These are phyloP conservation scores for Leccinum arenicola DNA, from an alignment of 768 basidiomycete species.

Conservation along the genomic window DNA sequence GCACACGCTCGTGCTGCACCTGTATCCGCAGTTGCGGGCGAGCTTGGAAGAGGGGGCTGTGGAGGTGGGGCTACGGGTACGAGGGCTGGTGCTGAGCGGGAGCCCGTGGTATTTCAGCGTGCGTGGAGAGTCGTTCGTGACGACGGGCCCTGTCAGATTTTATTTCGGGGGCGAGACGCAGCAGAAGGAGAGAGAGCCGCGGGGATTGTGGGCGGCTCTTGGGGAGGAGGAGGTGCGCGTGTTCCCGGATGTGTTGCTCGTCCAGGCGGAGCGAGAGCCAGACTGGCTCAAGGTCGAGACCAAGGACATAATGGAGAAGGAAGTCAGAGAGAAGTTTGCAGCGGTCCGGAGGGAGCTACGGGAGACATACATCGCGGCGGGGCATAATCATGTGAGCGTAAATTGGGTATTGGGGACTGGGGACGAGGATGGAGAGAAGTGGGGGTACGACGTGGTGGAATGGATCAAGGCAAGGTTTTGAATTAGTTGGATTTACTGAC, in stretches of 20 bases:
- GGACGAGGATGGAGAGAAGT: conserved; percentile 55
- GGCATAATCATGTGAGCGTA: conserved; percentile 65
- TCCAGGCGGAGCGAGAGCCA: conserved; percentile 56
- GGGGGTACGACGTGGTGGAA: conserved; percentile 48
- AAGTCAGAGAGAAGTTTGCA: conserved; percentile 36
- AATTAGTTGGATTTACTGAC: background rate
- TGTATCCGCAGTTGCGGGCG: conserved; percentile 31
- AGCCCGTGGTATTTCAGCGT: conserved; percentile 42
- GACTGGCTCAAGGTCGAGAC: conserved; percentile 37
- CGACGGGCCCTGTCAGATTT: conserved; percentile 24
- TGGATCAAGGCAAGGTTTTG: conserved; percentile 31
- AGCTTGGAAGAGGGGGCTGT: conserved; percentile 28
- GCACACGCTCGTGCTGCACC: conserved; percentile 45
- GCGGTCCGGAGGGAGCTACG: conserved; percentile 15
- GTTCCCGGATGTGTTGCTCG: conserved; percentile 47
- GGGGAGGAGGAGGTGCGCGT: conserved; percentile 32
- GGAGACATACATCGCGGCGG: conserved; percentile 38
- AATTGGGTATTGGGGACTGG: conserved; percentile 50
- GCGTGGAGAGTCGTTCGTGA: conserved; percentile 24
- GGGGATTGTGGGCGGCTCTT: conserved; percentile 39
- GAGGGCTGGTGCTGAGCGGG: conserved; percentile 45
- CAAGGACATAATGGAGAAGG: conserved; percentile 37
- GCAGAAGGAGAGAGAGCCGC: conserved; percentile 41
- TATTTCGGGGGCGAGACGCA: conserved; percentile 40
- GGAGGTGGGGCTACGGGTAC: conserved; percentile 31